Percentiles rank a stretch among this genome's conserved stretches.
These are phyloP conservation scores for Arabis hirsuta DNA, from an alignment of 345 rosid species.

Conservation along the genomic window DNA sequence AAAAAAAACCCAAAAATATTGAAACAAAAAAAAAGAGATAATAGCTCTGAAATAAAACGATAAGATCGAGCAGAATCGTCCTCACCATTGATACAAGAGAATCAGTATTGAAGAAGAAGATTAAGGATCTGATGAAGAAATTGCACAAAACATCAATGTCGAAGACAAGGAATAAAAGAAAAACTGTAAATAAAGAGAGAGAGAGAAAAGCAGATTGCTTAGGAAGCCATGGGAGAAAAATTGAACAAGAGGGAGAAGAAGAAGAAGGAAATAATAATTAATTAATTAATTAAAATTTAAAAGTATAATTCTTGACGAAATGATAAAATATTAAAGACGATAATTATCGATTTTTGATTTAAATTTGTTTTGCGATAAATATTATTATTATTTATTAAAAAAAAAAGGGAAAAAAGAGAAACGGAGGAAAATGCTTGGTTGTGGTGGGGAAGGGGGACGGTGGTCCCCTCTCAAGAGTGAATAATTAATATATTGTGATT, in stretches of 20 bases:
- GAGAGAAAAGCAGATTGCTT: slow-evolving; percentile 46
- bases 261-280: slow-evolving; percentile 51
- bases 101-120: slow-evolving; percentile 13
- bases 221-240: slow-evolving; percentile 51
- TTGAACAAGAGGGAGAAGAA: slow-evolving; percentile 59
- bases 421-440: slow-evolving; percentile 53
- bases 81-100: slow-evolving; percentile 50
- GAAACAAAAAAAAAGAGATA: not conserved
- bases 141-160: slow-evolving; percentile 45
- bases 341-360: slow-evolving; percentile 13
- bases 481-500: slow-evolving; percentile 15
- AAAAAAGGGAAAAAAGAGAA: slow-evolving; percentile 18
- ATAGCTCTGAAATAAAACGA: not conserved
- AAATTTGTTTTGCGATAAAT: slow-evolving; percentile 9
- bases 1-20: not conserved
- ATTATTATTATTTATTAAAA: not conserved
- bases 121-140: slow-evolving; percentile 44
- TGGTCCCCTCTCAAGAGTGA: slow-evolving; percentile 49
- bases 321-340: slow-evolving; percentile 29
- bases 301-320: slow-evolving; percentile 18
- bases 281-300: slow-evolving; percentile 9
- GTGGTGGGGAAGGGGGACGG: slow-evolving; percentile 58
- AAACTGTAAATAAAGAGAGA: slow-evolving; percentile 24
- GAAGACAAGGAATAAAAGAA: slow-evolving; percentile 20
- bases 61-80: slow-evolving; percentile 13